A percentile compares a stretch with the other conserved stretches of the same genome.
Conservation (phyloP, 331 rosid genomes). For the Cydonia oblonga region DNA sequence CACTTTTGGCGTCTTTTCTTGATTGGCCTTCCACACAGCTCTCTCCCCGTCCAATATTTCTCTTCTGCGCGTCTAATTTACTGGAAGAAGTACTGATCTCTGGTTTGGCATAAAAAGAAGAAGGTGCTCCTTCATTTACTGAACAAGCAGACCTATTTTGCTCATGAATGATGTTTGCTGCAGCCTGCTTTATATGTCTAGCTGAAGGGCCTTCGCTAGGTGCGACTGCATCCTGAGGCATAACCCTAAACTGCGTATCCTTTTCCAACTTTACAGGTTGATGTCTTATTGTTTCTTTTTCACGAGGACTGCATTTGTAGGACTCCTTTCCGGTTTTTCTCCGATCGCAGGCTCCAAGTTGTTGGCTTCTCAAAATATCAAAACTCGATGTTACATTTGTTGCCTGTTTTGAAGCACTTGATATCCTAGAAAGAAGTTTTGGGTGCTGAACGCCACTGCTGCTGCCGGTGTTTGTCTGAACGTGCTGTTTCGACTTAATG, state of each 20-base stretch:
- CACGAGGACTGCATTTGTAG: constrained; percentile 3
- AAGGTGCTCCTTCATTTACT: neutral
- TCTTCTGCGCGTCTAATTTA: neutral
- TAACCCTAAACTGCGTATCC: constrained; percentile 14
- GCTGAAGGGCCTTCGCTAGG: constrained; percentile 11
- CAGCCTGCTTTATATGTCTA: constrained; percentile 3
- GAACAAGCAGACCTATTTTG: constrained; percentile 5
- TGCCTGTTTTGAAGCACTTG: constrained; percentile 17
- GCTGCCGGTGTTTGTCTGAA: constrained; percentile 15
- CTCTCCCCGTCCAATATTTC: constrained; percentile 9
- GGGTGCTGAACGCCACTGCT: constrained; percentile 14
- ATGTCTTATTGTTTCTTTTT: constrained; percentile 8
- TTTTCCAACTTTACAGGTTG: constrained; percentile 11
- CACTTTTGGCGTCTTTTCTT: constrained; percentile 32
- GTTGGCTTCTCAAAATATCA: constrained; percentile 9
- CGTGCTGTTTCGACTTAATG: constrained; percentile 22
- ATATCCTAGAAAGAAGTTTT: constrained; percentile 19
- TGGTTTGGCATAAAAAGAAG: constrained; percentile 1
- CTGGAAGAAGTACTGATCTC: constrained; percentile 8
- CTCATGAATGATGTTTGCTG: neutral
- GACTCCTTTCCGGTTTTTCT: constrained; percentile 13
- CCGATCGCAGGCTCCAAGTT: constrained; percentile 6
- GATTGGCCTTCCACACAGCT: constrained; percentile 9
- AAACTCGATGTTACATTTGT: neutral
- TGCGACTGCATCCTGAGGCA: constrained; percentile 16